Conservation (phyloP, 2,329 filamentous ascomycete species). For the Fonsecaea nubica region DNA sequence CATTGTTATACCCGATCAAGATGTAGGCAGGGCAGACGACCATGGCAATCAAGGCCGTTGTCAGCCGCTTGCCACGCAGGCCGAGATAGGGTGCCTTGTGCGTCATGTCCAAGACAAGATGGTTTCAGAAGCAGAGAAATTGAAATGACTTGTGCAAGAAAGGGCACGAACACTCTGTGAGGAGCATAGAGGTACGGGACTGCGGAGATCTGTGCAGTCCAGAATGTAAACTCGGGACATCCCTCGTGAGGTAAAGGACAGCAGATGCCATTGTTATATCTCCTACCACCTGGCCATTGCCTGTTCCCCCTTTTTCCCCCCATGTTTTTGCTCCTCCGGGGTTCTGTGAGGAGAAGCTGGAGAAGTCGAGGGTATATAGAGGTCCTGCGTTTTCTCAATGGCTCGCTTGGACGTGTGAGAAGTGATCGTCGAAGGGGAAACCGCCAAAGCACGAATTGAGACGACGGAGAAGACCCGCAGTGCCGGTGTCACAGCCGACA, state of each 20-base stretch:
- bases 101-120: not conserved
- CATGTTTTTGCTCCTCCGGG: not conserved
- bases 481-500: not conserved
- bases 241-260: not conserved
- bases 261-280: not conserved
- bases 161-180: not conserved
- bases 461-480: not conserved
- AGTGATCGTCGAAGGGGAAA: not conserved
- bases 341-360: constrained; percentile 1
- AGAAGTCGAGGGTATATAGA: not conserved
- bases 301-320: not conserved
- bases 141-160: not conserved
- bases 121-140: not conserved
- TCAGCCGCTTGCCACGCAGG: constrained; percentile 7
- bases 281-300: not conserved
- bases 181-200: not conserved
- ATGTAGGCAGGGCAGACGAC: not conserved
- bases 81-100: constrained; percentile 2
- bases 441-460: not conserved
- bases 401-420: not conserved
- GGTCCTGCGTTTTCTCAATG: not conserved
- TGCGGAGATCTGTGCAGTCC: not conserved
- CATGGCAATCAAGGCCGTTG: not conserved
- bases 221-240: not conserved
- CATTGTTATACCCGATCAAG: constrained; percentile 47